phyloP scores from a whole-genome alignment of 1,284 basidiomycete species.

The Austroboletus novae-zelandiae region DNA sequence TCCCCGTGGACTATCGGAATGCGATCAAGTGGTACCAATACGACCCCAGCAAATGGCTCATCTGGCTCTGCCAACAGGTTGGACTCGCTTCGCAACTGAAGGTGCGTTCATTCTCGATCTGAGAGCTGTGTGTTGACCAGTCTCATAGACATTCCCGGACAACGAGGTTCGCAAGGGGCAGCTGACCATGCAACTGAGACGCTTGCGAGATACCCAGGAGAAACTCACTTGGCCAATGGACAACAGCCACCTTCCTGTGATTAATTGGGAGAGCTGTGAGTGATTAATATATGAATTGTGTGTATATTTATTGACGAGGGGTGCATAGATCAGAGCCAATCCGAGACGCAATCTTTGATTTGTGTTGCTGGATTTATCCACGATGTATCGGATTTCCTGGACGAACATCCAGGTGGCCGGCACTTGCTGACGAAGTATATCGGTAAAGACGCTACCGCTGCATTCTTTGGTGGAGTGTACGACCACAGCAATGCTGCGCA shows the following conservation, averaged over 20 bases:
- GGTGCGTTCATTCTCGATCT: conserved; percentile 27
- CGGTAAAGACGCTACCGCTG: conserved; percentile 84
- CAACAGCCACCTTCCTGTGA: conserved; percentile 72
- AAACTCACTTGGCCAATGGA: conserved; percentile 78
- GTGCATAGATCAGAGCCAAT: conserved; percentile 66
- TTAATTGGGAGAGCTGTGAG: conserved; percentile 85
- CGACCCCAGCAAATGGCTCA: conserved; percentile 91
- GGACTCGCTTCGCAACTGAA: conserved; percentile 87
- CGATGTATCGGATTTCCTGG: conserved; percentile 82
- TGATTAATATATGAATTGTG: conserved; percentile 17
- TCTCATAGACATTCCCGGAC: conserved; percentile 71
- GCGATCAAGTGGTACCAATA: conserved; percentile 93
- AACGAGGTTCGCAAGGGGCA: conserved; percentile 93
- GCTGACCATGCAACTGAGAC: conserved; percentile 90
- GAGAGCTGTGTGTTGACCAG: background rate
- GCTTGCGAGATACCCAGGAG: conserved; percentile 70
- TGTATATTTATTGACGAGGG: background rate
- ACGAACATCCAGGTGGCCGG: conserved; percentile 83
- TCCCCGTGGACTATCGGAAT: conserved; percentile 94
- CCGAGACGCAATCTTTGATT: conserved; percentile 73
- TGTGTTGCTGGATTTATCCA: conserved; percentile 90
- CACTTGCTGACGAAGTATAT: conserved; percentile 70
- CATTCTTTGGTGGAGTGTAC: conserved; percentile 93
- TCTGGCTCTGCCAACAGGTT: conserved; percentile 59
- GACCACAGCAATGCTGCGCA: conserved; percentile 93